phyloP scores from a whole-genome alignment of 2,329 filamentous ascomycete species.

The Exophiala xenobiotica region DNA sequence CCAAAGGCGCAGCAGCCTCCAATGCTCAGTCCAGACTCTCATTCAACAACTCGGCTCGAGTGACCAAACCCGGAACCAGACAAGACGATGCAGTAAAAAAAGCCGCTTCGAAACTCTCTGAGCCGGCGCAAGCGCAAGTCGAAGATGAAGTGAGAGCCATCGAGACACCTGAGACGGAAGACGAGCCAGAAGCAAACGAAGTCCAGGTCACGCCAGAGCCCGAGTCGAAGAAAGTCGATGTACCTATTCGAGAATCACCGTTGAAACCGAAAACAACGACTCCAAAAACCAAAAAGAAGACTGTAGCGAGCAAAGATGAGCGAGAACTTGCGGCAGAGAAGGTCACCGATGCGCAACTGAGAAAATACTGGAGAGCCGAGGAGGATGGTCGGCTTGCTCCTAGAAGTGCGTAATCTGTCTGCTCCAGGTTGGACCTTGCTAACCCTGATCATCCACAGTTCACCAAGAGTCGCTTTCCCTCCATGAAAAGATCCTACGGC shows the following conservation, averaged over 20 bases:
- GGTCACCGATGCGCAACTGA: constrained; percentile 67
- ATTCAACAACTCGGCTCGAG: constrained; percentile 57
- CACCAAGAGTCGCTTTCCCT: constrained; percentile 73
- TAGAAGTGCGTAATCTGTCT: constrained; percentile 44
- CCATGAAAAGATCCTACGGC: constrained; percentile 81
- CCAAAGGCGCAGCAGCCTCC: constrained; percentile 35
- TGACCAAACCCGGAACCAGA: constrained; percentile 56
- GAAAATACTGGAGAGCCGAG: constrained; percentile 72
- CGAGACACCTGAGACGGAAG: constrained; percentile 5
- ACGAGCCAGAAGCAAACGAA: constrained; percentile 6
- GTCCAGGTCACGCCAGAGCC: constrained; percentile 19
- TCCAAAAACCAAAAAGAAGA: constrained; percentile 19
- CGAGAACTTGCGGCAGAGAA: constrained; percentile 54
- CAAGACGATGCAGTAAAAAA: constrained; percentile 37
- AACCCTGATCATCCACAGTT: constrained; percentile 47
- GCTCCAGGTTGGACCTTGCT: too few species aligned
- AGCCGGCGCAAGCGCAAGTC: constrained; percentile 17
- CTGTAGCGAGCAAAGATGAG: constrained; percentile 33
- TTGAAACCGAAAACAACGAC: constrained; percentile 5
- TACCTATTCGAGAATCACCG: constrained; percentile 14
- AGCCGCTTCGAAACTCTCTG: constrained; percentile 38
- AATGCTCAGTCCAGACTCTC: constrained; percentile 60
- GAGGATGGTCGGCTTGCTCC: constrained; percentile 67
- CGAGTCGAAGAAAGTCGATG: constrained; percentile 12
- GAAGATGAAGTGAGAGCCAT: constrained; percentile 8